These are phyloP conservation scores for Umbelopsis sp. DNA, from an alignment of 192 early-diverging fungal genomes.

Conservation along the genomic window DNA sequence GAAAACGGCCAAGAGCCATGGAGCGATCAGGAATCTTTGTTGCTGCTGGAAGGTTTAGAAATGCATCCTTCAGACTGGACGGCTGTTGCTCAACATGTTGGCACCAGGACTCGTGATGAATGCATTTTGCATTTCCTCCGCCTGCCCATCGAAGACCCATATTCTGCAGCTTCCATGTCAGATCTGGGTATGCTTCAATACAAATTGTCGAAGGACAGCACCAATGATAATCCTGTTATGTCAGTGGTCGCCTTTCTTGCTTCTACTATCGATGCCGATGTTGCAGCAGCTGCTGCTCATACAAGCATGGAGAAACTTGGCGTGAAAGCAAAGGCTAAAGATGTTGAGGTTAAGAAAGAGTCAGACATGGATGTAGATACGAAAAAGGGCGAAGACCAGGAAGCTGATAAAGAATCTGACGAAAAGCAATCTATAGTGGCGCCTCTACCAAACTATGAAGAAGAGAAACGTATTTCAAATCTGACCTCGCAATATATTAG, in stretches of 20 bases:
- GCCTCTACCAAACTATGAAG: slow-evolving; percentile 74
- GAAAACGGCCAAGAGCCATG: slow-evolving; percentile 58
- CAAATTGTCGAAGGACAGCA: slow-evolving; percentile 66
- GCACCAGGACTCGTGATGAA: slow-evolving; percentile 84
- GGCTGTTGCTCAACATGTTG: slow-evolving; percentile 89
- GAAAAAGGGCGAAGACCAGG: slow-evolving; percentile 20
- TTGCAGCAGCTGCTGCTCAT: slow-evolving; percentile 83
- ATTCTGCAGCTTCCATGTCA: slow-evolving; percentile 51
- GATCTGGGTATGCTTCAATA: slow-evolving; percentile 72
- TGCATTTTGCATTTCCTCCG: slow-evolving; percentile 91
- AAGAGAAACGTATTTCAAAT: slow-evolving; percentile 72
- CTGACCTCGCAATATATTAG: slow-evolving; percentile 76
- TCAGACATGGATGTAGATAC: slow-evolving; percentile 38
- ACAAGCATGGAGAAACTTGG: slow-evolving; percentile 75
- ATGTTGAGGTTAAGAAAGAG: slow-evolving; percentile 5
- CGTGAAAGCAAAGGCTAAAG: slow-evolving; percentile 25
- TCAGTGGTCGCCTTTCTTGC: slow-evolving; percentile 91
- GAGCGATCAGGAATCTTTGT: slow-evolving; percentile 88
- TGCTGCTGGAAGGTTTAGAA: slow-evolving; percentile 93
- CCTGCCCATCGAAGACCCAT: slow-evolving; percentile 90
- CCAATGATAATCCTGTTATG: slow-evolving; percentile 85
- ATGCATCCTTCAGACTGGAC: slow-evolving; percentile 95
- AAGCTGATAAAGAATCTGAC: slow-evolving; percentile 17
- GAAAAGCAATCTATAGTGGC: slow-evolving; percentile 73
- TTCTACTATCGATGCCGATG: slow-evolving; percentile 83